Evolutionary conservation across 2,329 filamentous ascomycete species (phyloP).

Genomic region (Aspergillus sp.): DNA sequence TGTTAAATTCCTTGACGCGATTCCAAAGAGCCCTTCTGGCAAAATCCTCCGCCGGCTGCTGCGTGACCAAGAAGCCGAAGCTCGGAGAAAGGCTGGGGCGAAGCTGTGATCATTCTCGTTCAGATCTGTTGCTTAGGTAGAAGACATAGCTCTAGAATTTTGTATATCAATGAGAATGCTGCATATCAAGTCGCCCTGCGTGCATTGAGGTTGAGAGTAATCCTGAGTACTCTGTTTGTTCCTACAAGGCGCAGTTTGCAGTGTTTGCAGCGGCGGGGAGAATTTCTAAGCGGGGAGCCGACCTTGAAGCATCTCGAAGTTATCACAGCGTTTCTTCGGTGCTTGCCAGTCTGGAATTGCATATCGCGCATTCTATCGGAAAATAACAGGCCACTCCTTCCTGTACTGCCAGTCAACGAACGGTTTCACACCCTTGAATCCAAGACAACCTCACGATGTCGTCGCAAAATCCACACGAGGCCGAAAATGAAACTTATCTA

Average conservation of each 20-base stretch:
- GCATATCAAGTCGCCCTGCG: too few species aligned
- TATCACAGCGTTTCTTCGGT: not conserved
- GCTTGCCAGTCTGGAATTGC: not conserved
- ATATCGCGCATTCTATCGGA: not conserved
- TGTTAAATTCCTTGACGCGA: slow-evolving; percentile 46
- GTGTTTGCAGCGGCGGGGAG: slow-evolving; percentile 17
- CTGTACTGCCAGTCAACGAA: not conserved
- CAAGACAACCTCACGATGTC: slow-evolving; percentile 17
- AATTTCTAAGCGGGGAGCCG: slow-evolving; percentile 20
- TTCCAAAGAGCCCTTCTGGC: slow-evolving; percentile 54
- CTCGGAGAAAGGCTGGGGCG: slow-evolving; percentile 52
- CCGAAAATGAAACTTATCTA: slow-evolving; percentile 62
- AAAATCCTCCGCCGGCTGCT: slow-evolving; percentile 57
- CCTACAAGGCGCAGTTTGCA: not conserved
- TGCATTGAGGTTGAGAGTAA: too few species aligned
- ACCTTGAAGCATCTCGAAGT: slow-evolving; percentile 6
- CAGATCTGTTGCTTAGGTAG: not conserved
- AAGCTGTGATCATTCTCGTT: slow-evolving; percentile 46
- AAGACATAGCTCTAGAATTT: slow-evolving; percentile 1
- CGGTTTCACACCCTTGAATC: not conserved
- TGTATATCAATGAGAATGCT: not conserved
- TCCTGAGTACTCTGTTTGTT: too few species aligned
- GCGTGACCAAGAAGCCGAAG: slow-evolving; percentile 63
- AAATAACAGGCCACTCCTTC: not conserved
- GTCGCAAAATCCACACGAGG: slow-evolving; percentile 36